Percentiles rank a stretch among this genome's conserved stretches.
phyloP scores from a whole-genome alignment of 163 green algal species.

The Coccomyxa subellipsoidea region DNA sequence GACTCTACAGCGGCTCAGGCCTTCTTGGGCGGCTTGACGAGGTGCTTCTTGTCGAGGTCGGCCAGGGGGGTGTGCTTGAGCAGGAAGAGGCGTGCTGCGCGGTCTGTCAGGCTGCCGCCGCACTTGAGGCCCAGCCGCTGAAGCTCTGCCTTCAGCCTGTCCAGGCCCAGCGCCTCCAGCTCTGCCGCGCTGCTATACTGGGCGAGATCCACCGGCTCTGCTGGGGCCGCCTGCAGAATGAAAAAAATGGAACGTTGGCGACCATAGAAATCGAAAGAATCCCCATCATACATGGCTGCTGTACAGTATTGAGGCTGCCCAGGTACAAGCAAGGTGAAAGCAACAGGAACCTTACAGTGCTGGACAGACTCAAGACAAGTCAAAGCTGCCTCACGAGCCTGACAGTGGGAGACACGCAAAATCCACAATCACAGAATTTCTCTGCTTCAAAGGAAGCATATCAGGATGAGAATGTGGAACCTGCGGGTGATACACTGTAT shows the following conservation, averaged over 20 bases:
- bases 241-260: background rate
- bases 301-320: too few relatives aligned
- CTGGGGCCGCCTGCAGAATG: background rate
- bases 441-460: too few relatives aligned
- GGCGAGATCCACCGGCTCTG: slow-evolving; percentile 23
- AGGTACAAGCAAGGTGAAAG: background rate
- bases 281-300: too few relatives aligned
- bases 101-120: slow-evolving; percentile 57
- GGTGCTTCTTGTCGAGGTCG: slow-evolving; percentile 60
- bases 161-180: slow-evolving; percentile 54
- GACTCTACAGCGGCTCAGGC: background rate
- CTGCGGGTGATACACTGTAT: too few relatives aligned
- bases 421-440: background rate
- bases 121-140: slow-evolving; percentile 58
- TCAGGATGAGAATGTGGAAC: too few relatives aligned
- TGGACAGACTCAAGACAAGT: background rate
- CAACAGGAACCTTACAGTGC: background rate
- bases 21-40: slow-evolving; percentile 23
- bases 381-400: background rate
- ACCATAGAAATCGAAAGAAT: too few relatives aligned
- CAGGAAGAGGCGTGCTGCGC: slow-evolving; percentile 64
- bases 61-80: slow-evolving; percentile 47
- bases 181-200: slow-evolving; percentile 24
- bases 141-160: slow-evolving; percentile 61
- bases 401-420: background rate